phyloP scores from a whole-genome alignment of 371 early-diverging fungal species.

The Dinochytrium kinnereticum region DNA sequence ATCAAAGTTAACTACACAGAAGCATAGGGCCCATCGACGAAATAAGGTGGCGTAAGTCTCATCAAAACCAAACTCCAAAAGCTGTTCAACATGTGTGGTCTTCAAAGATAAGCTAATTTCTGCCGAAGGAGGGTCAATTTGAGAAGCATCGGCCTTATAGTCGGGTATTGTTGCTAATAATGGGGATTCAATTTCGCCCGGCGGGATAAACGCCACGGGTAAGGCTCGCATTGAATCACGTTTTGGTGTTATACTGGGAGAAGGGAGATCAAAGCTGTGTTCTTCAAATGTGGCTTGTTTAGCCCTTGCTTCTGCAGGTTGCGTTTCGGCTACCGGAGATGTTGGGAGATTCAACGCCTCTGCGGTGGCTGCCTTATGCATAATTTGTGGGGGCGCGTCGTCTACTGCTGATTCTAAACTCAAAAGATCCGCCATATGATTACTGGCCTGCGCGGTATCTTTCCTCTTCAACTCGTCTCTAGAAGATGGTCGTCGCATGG shows the following conservation, averaged over 20 bases:
- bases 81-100: neutral
- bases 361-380: too few relatives aligned
- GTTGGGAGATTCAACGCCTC: too few relatives aligned
- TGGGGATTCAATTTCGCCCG: too few relatives aligned
- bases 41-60: slow-evolving; percentile 32
- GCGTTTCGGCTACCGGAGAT: neutral
- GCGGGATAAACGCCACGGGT: neutral
- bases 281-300: neutral
- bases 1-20: slow-evolving; percentile 94
- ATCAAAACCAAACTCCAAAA: neutral
- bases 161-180: neutral
- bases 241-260: neutral
- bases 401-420: neutral
- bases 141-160: neutral
- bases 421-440: neutral
- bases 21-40: slow-evolving; percentile 84
- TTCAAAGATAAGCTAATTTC: neutral
- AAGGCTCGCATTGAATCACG: neutral
- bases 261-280: slow-evolving; percentile 3
- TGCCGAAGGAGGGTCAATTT: neutral
- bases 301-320: neutral
- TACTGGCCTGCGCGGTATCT: neutral
- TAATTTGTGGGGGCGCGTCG: neutral
- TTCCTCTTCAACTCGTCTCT: neutral
- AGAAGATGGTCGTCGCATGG: too few relatives aligned